These are phyloP conservation scores for Microbotryum lychnidis-dioicae DNA, from an alignment of 1,284 basidiomycete species.

Conservation along the genomic window DNA sequence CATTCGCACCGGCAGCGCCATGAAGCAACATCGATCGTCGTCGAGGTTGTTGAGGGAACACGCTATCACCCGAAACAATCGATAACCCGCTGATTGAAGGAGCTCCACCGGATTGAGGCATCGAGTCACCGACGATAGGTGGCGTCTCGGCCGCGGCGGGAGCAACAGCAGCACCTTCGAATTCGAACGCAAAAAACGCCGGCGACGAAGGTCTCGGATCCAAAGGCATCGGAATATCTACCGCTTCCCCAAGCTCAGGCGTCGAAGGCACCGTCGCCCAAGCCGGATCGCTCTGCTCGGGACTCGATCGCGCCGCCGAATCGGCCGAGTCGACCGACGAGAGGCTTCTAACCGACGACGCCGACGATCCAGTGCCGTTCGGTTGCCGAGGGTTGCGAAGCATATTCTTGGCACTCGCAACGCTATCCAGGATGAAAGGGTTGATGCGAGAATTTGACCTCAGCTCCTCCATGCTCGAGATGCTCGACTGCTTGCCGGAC, in stretches of 20 bases:
- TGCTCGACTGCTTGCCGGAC: background rate
- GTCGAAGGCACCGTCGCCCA: too few relatives aligned
- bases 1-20: background rate
- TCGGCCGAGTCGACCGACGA: too few relatives aligned
- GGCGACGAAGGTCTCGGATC: conserved; percentile 1
- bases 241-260: too few relatives aligned
- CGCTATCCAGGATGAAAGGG: conserved; percentile 8
- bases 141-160: conserved; percentile 18
- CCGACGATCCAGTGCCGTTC: too few relatives aligned
- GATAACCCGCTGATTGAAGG: background rate
- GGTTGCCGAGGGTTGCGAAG: too few relatives aligned
- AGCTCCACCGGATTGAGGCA: background rate
- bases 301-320: too few relatives aligned
- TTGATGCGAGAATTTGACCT: conserved; percentile 2
- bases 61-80: background rate
- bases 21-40: background rate
- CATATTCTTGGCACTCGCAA: too few relatives aligned
- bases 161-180: conserved; percentile 22
- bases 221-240: too few relatives aligned
- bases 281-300: too few relatives aligned
- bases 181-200: conserved; percentile 31
- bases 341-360: too few relatives aligned
- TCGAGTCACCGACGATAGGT: background rate
- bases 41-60: conserved; percentile 6
- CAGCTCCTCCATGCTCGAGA: too few relatives aligned